Conservation (phyloP, 331 rosid genomes). For the Malus hybrid region DNA sequence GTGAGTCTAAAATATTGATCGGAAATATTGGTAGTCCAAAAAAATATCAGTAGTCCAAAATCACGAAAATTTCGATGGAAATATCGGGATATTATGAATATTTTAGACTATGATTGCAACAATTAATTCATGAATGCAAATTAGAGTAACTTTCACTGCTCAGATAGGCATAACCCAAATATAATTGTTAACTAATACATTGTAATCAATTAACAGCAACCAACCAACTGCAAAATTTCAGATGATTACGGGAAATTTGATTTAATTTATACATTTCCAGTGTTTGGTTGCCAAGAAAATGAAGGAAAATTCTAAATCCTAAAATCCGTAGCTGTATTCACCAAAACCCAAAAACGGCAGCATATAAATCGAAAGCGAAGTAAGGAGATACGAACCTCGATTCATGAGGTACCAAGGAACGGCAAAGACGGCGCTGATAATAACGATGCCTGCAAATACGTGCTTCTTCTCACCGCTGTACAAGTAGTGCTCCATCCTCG, state of each 20-base stretch:
- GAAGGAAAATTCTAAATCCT: background rate
- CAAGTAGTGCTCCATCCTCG: conserved; percentile 44
- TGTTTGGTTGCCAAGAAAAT: background rate
- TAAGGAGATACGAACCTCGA: conserved; percentile 35
- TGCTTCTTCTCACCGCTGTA: conserved; percentile 82
- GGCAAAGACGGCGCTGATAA: conserved; percentile 44
- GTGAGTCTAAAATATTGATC: no score
- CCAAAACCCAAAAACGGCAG: background rate
- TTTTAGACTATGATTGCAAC: no score
- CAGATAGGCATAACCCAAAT: background rate
- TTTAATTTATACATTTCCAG: background rate
- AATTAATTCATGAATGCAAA: background rate
- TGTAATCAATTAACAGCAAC: no score
- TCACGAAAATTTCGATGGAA: no score
- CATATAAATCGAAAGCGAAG: background rate
- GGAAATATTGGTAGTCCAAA: no score
- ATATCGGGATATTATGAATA: no score
- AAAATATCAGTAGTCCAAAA: no score
- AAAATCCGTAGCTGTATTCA: background rate
- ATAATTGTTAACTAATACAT: background rate
- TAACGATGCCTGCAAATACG: conserved; percentile 55
- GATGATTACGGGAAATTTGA: background rate
- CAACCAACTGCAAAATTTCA: no score
- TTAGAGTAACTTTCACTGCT: background rate
- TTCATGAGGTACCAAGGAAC: conserved; percentile 68